Evolutionary conservation across 345 rosid genomes (phyloP), one percentile per base, ranked within the genome.

Genomic region (Camelina hispida): DNA sequence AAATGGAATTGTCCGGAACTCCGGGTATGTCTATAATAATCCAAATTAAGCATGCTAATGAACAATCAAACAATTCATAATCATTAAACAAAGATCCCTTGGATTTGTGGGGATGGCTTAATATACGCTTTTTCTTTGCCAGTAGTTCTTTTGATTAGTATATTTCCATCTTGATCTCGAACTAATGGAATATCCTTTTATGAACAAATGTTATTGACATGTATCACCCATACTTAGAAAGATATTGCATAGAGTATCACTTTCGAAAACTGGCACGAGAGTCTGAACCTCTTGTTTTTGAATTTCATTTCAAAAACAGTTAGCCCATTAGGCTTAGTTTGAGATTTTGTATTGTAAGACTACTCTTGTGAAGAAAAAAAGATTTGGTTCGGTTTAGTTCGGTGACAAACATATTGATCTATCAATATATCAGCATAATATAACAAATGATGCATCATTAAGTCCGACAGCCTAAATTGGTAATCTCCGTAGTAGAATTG

Each of bases 51-150:
- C 58, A 69, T 69, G 74, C 70, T 69, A 62, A 62, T 61, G 40
- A 68, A 46, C 66, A 76, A 62, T 54, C 58, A 76, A 46, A 44
- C 50, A n/a, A 12, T 52, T 55, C 59, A 55, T 60, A 76, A 76
- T 76, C 75, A 76, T 55, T 54, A 22, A 22, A 54, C 44, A 55
- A 62, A 62, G 42, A 76, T 76, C 71, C 43, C 62, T 76, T 76
- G 52, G 75, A 76, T 69, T 54, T 69, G 79, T 76, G 58, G 70
- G 79, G 79, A 53, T 62, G 40, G 9, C 69, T 76, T 76, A 56
- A 17, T 38, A 40, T 68, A 68, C 38, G 20, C 62, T 61, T 75
- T 68, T 42, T 34, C 2, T 34, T 34, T 34, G 37, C 9, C 37
- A 34, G 1, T 34, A 34, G 1, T 34, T 34, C 0, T 34, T 34